Percentiles rank a stretch among this genome's conserved stretches.
phyloP scores from a whole-genome alignment of 2,329 filamentous ascomycete species.

The Colletotrichum eleusines region DNA sequence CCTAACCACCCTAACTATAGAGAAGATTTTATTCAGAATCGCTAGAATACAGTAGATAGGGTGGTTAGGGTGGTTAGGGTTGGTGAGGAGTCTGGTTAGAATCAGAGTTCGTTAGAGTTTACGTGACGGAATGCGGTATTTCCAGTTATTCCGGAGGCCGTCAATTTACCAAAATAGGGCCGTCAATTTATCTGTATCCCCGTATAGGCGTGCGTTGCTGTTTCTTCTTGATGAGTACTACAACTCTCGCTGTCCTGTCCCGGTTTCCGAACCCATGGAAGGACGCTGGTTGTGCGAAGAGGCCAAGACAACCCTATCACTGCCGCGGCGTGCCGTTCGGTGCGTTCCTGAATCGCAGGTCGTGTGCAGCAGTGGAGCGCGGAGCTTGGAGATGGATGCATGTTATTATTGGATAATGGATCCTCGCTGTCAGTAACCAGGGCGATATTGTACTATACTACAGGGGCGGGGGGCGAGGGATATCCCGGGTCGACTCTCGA shows the following conservation, averaged over 20 bases:
- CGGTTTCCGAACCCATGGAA: background rate
- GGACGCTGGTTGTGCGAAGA: background rate
- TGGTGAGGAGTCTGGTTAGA: too few relatives aligned
- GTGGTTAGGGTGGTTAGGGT: too few relatives aligned
- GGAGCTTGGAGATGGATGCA: background rate
- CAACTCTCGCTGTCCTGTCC: background rate
- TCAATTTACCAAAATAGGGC: too few relatives aligned
- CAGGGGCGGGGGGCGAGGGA: conserved; percentile 67
- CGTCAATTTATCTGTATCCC: too few relatives aligned
- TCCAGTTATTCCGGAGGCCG: too few relatives aligned
- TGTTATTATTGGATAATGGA: too few relatives aligned
- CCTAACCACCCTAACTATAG: too few relatives aligned
- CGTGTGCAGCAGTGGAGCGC: conserved; percentile 33
- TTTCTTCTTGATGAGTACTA: background rate
- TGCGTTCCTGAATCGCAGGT: conserved; percentile 31
- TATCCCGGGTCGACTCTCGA: conserved; percentile 72
- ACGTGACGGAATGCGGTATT: too few relatives aligned
- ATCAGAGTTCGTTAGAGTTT: too few relatives aligned
- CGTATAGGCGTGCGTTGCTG: too few relatives aligned
- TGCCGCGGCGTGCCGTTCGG: conserved; percentile 12
- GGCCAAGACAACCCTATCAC: conserved; percentile 28
- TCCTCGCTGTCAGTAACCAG: conserved; percentile 7
- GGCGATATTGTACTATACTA: conserved; percentile 73
- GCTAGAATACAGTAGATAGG: too few relatives aligned
- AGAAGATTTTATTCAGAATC: too few relatives aligned